Percentiles rank a stretch among this genome's conserved stretches.
phyloP scores from a whole-genome alignment of 345 rosid genomes.

The Acer negundo region DNA sequence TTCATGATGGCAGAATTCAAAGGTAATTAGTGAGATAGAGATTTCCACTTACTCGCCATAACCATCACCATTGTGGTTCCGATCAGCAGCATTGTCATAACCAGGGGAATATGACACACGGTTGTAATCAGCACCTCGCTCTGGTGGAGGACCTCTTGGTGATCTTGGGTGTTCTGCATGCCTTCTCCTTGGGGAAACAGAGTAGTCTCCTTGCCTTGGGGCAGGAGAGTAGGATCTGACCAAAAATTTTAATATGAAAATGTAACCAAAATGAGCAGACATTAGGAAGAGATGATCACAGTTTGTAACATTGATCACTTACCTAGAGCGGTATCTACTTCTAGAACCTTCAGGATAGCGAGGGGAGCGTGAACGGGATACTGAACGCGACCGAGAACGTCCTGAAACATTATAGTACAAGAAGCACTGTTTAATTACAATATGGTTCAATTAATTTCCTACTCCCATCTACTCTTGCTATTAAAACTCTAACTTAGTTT shows the following conservation, averaged over 20 bases:
- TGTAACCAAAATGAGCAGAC: background rate
- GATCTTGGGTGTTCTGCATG: conserved; percentile 62
- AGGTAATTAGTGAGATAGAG: background rate
- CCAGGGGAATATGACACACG: conserved; percentile 70
- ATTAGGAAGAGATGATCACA: background rate
- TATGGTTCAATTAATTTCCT: background rate
- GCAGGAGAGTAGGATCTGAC: conserved; percentile 86
- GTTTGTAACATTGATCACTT: conserved; percentile 14
- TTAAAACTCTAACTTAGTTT: background rate
- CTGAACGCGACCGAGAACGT: conserved; percentile 76
- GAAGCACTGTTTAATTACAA: conserved; percentile 6
- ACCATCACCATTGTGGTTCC: conserved; percentile 43
- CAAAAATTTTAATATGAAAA: conserved; percentile 1
- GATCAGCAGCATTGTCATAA: conserved; percentile 42
- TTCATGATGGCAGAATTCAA: background rate
- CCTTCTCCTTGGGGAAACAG: conserved; percentile 76
- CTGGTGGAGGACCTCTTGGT: conserved; percentile 78
- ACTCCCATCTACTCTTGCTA: background rate
- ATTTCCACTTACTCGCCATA: conserved; percentile 52
- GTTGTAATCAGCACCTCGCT: conserved; percentile 45
- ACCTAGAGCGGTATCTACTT: conserved; percentile 85
- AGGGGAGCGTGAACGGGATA: conserved; percentile 78
- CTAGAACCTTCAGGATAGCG: conserved; percentile 70
- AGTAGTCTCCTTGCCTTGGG: conserved; percentile 60
- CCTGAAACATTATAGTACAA: conserved; percentile 42